Percentiles rank a stretch among this genome's conserved stretches.
Conservation (phyloP, 169 alveolate genomes). For the Cryptosporidium baileyi region DNA sequence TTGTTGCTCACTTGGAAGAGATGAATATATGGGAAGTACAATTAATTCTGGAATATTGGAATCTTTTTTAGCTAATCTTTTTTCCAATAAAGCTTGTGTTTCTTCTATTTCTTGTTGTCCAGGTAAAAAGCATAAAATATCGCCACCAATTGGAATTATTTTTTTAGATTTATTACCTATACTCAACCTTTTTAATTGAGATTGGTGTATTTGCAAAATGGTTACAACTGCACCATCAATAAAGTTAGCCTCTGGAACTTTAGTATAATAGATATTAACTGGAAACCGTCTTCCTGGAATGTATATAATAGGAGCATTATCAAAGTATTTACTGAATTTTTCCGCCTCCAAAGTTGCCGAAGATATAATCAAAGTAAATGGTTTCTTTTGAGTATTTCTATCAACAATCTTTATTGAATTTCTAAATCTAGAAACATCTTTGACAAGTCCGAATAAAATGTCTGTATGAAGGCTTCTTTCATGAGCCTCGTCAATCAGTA, state of each 20-base stretch:
- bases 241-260: conserved; percentile 99
- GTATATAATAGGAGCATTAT: conserved; percentile 91
- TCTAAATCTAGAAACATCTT: conserved; percentile 86
- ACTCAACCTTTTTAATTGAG: conserved; percentile 80
- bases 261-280: conserved; percentile 97
- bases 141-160: conserved; percentile 87
- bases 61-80: conserved; percentile 75
- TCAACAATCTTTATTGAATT: neutral
- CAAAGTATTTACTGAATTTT: conserved; percentile 96
- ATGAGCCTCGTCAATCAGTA: conserved; percentile 99
- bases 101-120: conserved; percentile 98
- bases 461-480: conserved; percentile 99
- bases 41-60: conserved; percentile 91
- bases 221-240: conserved; percentile 98
- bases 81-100: conserved; percentile 81
- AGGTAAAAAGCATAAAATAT: conserved; percentile 96
- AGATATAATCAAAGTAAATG: conserved; percentile 87
- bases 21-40: conserved; percentile 95
- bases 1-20: conserved; percentile 98
- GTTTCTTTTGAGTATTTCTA: conserved; percentile 57
- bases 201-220: conserved; percentile 97
- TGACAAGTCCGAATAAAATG: conserved; percentile 95
- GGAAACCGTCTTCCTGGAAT: conserved; percentile 97
- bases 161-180: neutral
- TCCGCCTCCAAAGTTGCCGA: conserved; percentile 99